Conservation (phyloP, 2,329 filamentous ascomycete genomes). For the Chaetomium strumarium region DNA sequence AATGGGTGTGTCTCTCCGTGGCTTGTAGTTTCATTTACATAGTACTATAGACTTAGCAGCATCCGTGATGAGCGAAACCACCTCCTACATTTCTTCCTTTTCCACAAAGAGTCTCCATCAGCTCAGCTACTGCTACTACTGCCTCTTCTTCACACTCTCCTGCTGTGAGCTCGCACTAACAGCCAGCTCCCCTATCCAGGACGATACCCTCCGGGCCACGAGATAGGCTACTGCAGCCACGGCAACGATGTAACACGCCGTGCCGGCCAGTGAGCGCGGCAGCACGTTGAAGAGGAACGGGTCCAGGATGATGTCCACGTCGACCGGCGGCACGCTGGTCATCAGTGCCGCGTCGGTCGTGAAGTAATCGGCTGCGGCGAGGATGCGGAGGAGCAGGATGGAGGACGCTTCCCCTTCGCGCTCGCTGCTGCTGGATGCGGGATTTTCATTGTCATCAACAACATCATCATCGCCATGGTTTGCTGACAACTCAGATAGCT, state of each 20-base stretch:
- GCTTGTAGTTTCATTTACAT: too few species aligned
- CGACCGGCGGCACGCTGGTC: conserved; percentile 64
- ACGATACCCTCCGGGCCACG: conserved; percentile 35
- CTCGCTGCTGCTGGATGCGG: conserved; percentile 16
- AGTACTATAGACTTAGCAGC: too few species aligned
- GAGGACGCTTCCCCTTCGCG: conserved; percentile 34
- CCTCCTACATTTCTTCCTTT: background rate
- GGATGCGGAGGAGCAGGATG: conserved; percentile 65
- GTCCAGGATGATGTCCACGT: conserved; percentile 79
- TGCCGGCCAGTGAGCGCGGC: conserved; percentile 70
- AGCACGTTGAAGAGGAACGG: conserved; percentile 76
- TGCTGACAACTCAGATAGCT: background rate
- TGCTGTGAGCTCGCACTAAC: background rate
- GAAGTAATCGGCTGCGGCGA: conserved; percentile 79
- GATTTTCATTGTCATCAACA: too few species aligned
- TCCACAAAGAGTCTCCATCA: too few species aligned
- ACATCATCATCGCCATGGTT: too few species aligned
- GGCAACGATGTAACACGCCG: conserved; percentile 58
- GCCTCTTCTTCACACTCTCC: conserved; percentile 16
- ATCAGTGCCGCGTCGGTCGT: conserved; percentile 69
- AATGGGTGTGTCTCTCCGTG: too few species aligned
- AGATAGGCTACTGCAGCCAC: conserved; percentile 49
- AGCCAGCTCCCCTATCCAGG: conserved; percentile 13
- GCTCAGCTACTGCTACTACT: conserved; percentile 5
- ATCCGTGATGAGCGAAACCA: background rate